Conservation (phyloP, 139 green algal species). For the Chlamydomonas schloesseri region DNA sequence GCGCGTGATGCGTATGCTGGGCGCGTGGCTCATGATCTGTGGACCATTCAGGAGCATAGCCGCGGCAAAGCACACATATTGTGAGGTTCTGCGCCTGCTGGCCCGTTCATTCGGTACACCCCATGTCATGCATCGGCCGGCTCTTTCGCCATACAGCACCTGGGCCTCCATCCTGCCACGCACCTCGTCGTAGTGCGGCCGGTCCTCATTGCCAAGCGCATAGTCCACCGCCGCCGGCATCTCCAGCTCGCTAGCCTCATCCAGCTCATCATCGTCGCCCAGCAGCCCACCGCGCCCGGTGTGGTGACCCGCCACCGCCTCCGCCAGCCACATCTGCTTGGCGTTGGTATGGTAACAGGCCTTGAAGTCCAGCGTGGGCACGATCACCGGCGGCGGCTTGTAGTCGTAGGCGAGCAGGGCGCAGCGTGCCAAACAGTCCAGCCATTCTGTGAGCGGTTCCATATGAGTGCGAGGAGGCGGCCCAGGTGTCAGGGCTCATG, state of each 20-base stretch:
- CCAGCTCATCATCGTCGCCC: not conserved
- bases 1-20: conserved; percentile 19
- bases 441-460: conserved; percentile 40
- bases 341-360: conserved; percentile 40
- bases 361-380: conserved; percentile 45
- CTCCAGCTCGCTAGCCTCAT: conserved; percentile 26
- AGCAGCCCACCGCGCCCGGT: not conserved
- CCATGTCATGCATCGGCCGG: too few species aligned
- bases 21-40: conserved; percentile 28
- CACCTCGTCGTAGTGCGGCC: conserved; percentile 44
- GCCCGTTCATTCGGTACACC: too few species aligned
- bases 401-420: conserved; percentile 44
- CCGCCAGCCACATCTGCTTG: conserved; percentile 42
- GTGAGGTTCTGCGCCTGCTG: too few species aligned
- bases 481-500: too few species aligned
- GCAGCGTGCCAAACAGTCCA: conserved; percentile 41
- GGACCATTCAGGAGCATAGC: too few species aligned
- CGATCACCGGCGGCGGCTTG: conserved; percentile 14
- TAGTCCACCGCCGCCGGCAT: conserved; percentile 31
- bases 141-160: too few species aligned
- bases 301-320: not conserved
- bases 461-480: not conserved
- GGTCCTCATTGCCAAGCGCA: conserved; percentile 12
- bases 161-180: not conserved
- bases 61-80: too few species aligned